Evolutionary conservation across 169 alveolate species (phyloP).

Genomic region (Plasmodium malariae): DNA sequence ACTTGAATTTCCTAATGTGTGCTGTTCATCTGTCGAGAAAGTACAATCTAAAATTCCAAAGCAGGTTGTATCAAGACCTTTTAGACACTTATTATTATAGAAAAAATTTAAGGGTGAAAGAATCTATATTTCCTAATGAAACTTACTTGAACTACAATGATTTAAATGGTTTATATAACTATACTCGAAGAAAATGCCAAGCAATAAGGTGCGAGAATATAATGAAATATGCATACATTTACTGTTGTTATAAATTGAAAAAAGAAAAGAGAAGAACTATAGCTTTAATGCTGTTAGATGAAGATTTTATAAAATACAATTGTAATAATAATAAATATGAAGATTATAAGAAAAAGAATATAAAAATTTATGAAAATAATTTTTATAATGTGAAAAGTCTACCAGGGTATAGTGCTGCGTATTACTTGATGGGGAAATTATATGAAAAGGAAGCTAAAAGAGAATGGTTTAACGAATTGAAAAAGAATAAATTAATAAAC

Average conservation of each 20-base stretch:
- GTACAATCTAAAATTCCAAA: slow-evolving; percentile 67
- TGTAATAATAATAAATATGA: slow-evolving; percentile 2
- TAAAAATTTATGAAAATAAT: slow-evolving; percentile 30
- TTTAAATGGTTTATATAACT: slow-evolving; percentile 32
- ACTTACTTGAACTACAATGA: slow-evolving; percentile 36
- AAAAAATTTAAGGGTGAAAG: slow-evolving; percentile 3
- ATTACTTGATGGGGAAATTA: slow-evolving; percentile 63
- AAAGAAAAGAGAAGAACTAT: slow-evolving; percentile 44
- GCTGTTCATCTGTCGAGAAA: slow-evolving; percentile 66
- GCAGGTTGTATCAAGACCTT: slow-evolving; percentile 52
- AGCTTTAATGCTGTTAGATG: slow-evolving; percentile 58
- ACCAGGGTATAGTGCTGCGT: slow-evolving; percentile 68
- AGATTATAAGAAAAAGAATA: slow-evolving; percentile 3
- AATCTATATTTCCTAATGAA: not conserved
- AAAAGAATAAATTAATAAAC: slow-evolving; percentile 60
- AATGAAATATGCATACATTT: slow-evolving; percentile 65
- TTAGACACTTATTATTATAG: slow-evolving; percentile 44
- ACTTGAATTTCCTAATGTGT: slow-evolving; percentile 19
- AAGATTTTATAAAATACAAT: slow-evolving; percentile 56
- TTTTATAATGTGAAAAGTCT: slow-evolving; percentile 39
- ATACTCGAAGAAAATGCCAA: slow-evolving; percentile 41
- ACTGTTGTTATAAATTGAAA: slow-evolving; percentile 59
- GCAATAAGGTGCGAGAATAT: slow-evolving; percentile 45
- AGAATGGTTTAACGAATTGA: slow-evolving; percentile 46
- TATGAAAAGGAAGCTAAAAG: slow-evolving; percentile 56